Evolutionary conservation across 768 basidiomycete species (phyloP).

Genomic region (Exsudoporus frostii): DNA sequence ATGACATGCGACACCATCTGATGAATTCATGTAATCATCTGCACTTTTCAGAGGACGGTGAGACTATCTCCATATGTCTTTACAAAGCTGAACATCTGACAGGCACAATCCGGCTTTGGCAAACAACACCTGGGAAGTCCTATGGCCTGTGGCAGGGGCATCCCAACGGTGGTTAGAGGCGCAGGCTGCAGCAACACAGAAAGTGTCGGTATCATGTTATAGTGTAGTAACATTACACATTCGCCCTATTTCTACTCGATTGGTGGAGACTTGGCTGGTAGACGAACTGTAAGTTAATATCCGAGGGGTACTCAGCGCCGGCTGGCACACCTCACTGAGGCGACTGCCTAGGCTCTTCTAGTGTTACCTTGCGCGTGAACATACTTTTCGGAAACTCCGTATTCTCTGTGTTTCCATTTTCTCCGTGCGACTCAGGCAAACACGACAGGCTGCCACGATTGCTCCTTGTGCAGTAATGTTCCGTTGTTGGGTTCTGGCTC

Average conservation of each 20-base stretch:
- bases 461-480: neutral
- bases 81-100: conserved; percentile 4
- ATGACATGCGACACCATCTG: conserved; percentile 5
- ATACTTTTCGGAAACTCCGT: too few relatives aligned
- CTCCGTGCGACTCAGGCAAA: neutral
- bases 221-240: conserved; percentile 6
- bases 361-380: neutral
- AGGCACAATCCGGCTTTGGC: conserved; percentile 97
- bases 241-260: conserved; percentile 10
- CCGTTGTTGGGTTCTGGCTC: neutral
- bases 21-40: conserved; percentile 5
- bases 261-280: conserved; percentile 9
- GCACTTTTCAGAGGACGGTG: conserved; percentile 65
- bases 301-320: conserved; percentile 10
- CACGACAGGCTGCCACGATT: neutral
- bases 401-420: neutral
- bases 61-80: conserved; percentile 21
- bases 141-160: conserved; percentile 89
- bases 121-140: conserved; percentile 88
- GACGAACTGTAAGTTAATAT: conserved; percentile 19
- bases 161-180: conserved; percentile 37
- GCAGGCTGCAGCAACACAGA: neutral
- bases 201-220: conserved; percentile 6
- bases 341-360: neutral
- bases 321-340: conserved; percentile 5